Conservation (phyloP, 306 rosid genomes). For the Oemleria cerasiformis region DNA sequence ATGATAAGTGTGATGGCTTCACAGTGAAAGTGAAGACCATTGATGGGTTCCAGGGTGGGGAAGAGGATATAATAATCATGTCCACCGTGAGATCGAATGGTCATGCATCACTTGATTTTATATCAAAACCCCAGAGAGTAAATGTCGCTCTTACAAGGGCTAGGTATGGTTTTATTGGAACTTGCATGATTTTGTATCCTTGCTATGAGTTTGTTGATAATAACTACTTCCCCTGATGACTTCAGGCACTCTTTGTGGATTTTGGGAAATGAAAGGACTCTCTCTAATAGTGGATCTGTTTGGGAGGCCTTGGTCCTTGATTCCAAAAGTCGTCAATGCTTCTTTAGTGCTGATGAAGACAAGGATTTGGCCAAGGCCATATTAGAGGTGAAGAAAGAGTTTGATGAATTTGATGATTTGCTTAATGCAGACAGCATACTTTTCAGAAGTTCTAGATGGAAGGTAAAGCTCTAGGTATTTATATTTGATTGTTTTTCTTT, state of each 20-base stretch:
- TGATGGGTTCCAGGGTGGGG: constrained; percentile 89
- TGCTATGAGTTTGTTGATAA: not conserved
- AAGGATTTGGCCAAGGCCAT: constrained; percentile 54
- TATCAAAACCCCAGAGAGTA: constrained; percentile 49
- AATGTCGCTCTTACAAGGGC: constrained; percentile 92
- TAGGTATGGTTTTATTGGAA: constrained; percentile 37
- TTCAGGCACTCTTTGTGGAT: constrained; percentile 75
- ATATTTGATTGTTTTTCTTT: not conserved
- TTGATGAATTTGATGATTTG: constrained; percentile 65
- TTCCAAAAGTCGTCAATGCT: constrained; percentile 64
- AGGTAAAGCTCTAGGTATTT: constrained; percentile 42
- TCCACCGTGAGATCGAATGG: constrained; percentile 60
- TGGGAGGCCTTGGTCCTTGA: constrained; percentile 59
- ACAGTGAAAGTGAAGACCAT: constrained; percentile 61
- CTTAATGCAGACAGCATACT: constrained; percentile 49
- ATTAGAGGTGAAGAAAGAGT: constrained; percentile 52
- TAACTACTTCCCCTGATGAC: constrained; percentile 8
- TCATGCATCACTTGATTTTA: constrained; percentile 40
- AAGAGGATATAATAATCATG: constrained; percentile 61
- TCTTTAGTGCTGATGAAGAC: constrained; percentile 61
- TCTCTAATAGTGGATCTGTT: constrained; percentile 39
- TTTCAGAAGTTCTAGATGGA: constrained; percentile 65
- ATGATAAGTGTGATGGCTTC: constrained; percentile 43
- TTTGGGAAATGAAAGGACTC: constrained; percentile 58
- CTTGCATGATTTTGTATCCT: not conserved